Percentiles rank a stretch among this genome's conserved stretches.
Conservation (phyloP, 2,329 filamentous ascomycete genomes). For the Colletotrichum sp. region DNA sequence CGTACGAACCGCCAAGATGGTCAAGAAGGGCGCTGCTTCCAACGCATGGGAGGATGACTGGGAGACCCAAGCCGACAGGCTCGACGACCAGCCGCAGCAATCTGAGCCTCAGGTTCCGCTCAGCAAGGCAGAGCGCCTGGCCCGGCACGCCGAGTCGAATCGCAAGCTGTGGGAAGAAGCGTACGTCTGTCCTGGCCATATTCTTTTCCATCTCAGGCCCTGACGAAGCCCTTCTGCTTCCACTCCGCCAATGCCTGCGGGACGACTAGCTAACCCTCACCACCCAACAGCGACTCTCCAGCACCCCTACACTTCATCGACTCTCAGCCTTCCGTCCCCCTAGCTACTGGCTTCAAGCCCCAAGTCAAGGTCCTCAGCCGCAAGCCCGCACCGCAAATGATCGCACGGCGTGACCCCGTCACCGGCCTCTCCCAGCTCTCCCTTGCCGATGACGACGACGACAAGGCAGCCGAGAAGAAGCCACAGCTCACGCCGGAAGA, state of each 20-base stretch:
- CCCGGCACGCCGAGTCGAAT: constrained; percentile 83
- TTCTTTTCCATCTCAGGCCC: too few relatives aligned
- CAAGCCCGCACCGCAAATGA: constrained; percentile 68
- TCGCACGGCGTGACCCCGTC: constrained; percentile 63
- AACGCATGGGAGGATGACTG: constrained; percentile 94
- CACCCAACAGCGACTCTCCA: constrained; percentile 67
- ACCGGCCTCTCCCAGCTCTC: constrained; percentile 51
- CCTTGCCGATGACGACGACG: constrained; percentile 64
- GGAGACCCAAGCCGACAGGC: constrained; percentile 76
- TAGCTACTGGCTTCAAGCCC: constrained; percentile 77
- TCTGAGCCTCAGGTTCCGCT: constrained; percentile 47
- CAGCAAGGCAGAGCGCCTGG: constrained; percentile 78
- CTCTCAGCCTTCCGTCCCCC: constrained; percentile 64
- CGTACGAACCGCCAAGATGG: constrained; percentile 40
- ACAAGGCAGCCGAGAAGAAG: constrained; percentile 65
- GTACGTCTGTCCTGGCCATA: constrained; percentile 51
- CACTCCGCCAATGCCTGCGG: background rate
- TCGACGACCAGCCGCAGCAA: constrained; percentile 40
- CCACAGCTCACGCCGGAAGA: constrained; percentile 75
- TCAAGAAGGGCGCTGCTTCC: constrained; percentile 58
- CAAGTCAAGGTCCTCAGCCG: constrained; percentile 85
- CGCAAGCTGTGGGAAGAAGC: constrained; percentile 88
- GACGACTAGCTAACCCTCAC: background rate
- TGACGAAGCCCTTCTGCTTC: too few relatives aligned
- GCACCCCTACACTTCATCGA: constrained; percentile 79